Evolutionary conservation across 192 early-diverging fungal species (phyloP), one percentile per base, ranked within the genome.

Genomic region (Cetraspora pellucida): DNA sequence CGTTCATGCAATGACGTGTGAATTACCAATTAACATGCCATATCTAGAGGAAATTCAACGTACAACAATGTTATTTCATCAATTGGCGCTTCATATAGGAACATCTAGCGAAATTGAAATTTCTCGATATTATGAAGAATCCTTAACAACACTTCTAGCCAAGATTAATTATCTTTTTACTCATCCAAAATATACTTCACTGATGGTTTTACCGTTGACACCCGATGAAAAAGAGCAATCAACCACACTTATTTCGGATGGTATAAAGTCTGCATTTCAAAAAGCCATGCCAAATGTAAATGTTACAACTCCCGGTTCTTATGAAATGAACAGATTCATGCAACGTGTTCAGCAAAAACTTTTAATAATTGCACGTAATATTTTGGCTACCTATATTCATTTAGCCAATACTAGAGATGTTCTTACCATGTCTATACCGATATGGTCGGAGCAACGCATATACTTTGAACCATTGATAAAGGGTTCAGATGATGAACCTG

Each of bases 11-110:
- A 69, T 89, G 23, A 77, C 79, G 28, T 82, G 80, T 23, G 74
- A 82, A 55, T 28, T 72, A 43, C 78, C 83, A 0, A 49, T 82
- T 14, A 84, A 78, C 10, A 81, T 79, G 43, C 81, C 82, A 50
- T 77, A 82, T 17, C 45, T 89, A 43, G 83, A 85, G 60, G 88
- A 89, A 55, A 82, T 89, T 60, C 83, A 87, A 60, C 58, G 84
- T 19, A 86, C 83, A 17, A 86, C 83, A 21, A 85, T 85, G 79
- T 70, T 89, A 50, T 82, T 89, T 43, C 86, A 84, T 64, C 75
- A 84, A 28, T 72, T 89, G 16, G 78, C 88, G 1, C 81, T 85
- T 31, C 65, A 83, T 77, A 77, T 82, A 54, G 49, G 23, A 30
- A 74, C 79, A 27, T 54, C 77, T 7, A 77, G 79, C 27, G 78